Evolutionary conservation across 1,139 yeast species (phyloP).

Genomic region (Suhomyces atakaporum): DNA sequence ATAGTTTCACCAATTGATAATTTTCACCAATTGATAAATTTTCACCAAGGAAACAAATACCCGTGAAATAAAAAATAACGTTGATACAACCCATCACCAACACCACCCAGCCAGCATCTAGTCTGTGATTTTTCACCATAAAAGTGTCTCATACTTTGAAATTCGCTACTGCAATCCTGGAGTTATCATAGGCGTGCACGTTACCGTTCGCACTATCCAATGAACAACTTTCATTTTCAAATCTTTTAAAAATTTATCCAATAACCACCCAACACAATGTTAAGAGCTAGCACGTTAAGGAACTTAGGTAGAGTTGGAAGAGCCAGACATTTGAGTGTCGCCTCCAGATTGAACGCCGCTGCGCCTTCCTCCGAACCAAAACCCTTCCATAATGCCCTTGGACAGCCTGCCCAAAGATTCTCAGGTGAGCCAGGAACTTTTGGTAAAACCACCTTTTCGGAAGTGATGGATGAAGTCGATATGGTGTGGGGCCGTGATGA

Average conservation of each 20-base stretch:
- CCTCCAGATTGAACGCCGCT: slow-evolving; percentile 20
- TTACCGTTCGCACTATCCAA: too few species aligned
- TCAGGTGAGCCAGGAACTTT: slow-evolving; percentile 36
- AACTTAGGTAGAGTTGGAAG: slow-evolving; percentile 10
- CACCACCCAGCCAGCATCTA: too few species aligned
- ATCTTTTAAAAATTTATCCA: slow-evolving; percentile 8
- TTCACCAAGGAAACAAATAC: too few species aligned
- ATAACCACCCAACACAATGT: slow-evolving; percentile 18
- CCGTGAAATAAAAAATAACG: too few species aligned
- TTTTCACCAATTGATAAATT: too few species aligned
- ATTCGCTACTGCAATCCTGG: too few species aligned
- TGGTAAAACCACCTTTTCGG: slow-evolving; percentile 48
- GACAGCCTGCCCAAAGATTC: slow-evolving; percentile 37
- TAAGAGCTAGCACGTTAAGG: slow-evolving; percentile 24
- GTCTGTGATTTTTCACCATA: too few species aligned
- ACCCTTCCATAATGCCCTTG: slow-evolving; percentile 40
- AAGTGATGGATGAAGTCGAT: slow-evolving; percentile 49
- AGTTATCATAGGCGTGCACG: too few species aligned
- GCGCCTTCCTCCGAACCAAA: slow-evolving; percentile 23
- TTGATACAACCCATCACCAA: too few species aligned
- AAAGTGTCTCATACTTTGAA: too few species aligned
- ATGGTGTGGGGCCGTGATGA: slow-evolving; percentile 51
- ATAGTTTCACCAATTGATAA: too few species aligned
- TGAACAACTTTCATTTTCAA: slow-evolving; percentile 23
- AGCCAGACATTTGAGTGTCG: slow-evolving; percentile 18